phyloP scores from a whole-genome alignment of 1,284 basidiomycete species.

The Ceratobasidium sp. region DNA sequence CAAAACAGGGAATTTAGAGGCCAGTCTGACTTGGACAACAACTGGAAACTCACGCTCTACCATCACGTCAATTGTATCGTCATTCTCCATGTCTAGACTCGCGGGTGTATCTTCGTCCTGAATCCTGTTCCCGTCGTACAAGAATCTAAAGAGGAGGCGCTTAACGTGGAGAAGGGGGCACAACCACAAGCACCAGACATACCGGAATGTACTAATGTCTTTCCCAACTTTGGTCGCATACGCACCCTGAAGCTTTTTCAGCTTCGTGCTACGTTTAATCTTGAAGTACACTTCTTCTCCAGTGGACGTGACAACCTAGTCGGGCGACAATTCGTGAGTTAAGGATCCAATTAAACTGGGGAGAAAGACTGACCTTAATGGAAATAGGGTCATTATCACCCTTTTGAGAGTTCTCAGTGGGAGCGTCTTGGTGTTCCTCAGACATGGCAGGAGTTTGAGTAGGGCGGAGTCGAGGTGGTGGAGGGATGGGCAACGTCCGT shows the following conservation, averaged over 20 bases:
- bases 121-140: conserved; percentile 87
- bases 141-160: conserved; percentile 66
- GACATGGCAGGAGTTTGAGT: conserved; percentile 63
- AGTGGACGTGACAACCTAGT: conserved; percentile 77
- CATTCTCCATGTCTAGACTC: conserved; percentile 88
- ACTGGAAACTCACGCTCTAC: conserved; percentile 78
- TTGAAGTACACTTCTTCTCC: conserved; percentile 98
- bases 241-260: conserved; percentile 92
- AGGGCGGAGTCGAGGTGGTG: conserved; percentile 5
- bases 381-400: conserved; percentile 79
- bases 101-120: conserved; percentile 84
- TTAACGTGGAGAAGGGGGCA: background rate
- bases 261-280: conserved; percentile 94
- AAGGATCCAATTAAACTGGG: conserved; percentile 9
- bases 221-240: conserved; percentile 96
- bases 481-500: conserved; percentile 1
- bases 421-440: conserved; percentile 64
- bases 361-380: conserved; percentile 71
- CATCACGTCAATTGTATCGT: conserved; percentile 89
- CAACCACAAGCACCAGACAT: conserved; percentile 52
- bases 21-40: background rate
- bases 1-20: background rate
- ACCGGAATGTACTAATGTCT: conserved; percentile 87
- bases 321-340: too few species aligned
- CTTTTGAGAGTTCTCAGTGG: conserved; percentile 58